Conservation (phyloP, 805 yeast genomes). For the Scheffersomyces ergatensis region DNA sequence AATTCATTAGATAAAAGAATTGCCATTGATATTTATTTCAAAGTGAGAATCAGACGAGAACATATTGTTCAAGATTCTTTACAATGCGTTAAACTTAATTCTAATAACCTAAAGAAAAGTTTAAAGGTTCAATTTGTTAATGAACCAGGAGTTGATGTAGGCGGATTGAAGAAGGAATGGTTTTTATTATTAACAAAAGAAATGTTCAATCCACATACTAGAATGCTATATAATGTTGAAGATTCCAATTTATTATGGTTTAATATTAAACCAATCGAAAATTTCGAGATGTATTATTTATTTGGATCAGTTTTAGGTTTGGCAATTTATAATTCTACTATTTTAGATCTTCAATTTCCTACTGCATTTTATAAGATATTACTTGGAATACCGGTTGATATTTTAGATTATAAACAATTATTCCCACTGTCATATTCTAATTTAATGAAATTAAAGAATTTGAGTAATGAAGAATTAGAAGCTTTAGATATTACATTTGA, state of each 20-base stretch:
- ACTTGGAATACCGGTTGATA: constrained; percentile 49
- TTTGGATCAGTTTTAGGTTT: constrained; percentile 87
- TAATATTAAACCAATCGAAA: constrained; percentile 43
- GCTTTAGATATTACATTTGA: constrained; percentile 59
- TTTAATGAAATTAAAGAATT: constrained; percentile 26
- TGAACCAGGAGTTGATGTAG: constrained; percentile 95
- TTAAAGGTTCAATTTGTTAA: constrained; percentile 75
- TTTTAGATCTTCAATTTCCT: constrained; percentile 79
- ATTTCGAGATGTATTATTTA: constrained; percentile 59
- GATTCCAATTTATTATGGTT: constrained; percentile 82
- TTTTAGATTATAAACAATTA: constrained; percentile 66
- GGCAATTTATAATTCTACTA: constrained; percentile 88
- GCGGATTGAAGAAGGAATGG: constrained; percentile 95
- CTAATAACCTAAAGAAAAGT: constrained; percentile 65
- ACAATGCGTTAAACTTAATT: constrained; percentile 53
- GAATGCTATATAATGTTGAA: constrained; percentile 63
- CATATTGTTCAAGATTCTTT: constrained; percentile 74
- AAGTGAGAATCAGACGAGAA: constrained; percentile 65
- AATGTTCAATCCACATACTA: constrained; percentile 65
- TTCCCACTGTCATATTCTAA: constrained; percentile 61
- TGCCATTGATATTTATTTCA: constrained; percentile 65
- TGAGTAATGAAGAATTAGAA: constrained; percentile 26
- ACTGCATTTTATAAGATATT: constrained; percentile 72
- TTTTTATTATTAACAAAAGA: constrained; percentile 70
- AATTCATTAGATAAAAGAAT: constrained; percentile 63